phyloP scores from a whole-genome alignment of 306 rosid species.

The Trifolium fragiferum region DNA sequence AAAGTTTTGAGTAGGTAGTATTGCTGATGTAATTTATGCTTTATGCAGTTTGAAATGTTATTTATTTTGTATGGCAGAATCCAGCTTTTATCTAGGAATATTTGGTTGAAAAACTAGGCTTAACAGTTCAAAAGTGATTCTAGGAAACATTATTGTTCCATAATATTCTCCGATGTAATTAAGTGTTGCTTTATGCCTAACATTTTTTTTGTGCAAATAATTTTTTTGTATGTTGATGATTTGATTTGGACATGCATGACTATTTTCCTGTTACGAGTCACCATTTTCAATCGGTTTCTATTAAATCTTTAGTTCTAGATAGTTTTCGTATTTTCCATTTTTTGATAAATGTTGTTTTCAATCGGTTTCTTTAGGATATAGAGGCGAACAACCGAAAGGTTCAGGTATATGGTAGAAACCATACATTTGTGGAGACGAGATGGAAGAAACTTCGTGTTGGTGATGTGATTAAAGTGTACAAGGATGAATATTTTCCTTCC shows the following conservation, averaged over 20 bases:
- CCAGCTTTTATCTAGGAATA: background rate
- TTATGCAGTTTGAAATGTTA: constrained; percentile 10
- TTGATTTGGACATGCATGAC: constrained; percentile 19
- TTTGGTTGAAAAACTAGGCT: constrained; percentile 8
- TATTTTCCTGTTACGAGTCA: constrained; percentile 19
- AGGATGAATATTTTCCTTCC: constrained; percentile 88
- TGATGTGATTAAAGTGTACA: constrained; percentile 73
- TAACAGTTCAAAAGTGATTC: constrained; percentile 14
- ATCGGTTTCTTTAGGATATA: constrained; percentile 60
- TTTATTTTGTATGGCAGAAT: constrained; percentile 21
- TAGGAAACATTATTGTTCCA: constrained; percentile 12
- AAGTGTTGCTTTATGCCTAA: constrained; percentile 8
- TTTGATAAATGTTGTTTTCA: background rate
- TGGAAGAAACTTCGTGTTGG: constrained; percentile 91
- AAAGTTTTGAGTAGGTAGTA: background rate
- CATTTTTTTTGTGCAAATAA: background rate
- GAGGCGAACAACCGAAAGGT: constrained; percentile 82
- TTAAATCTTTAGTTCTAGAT: background rate
- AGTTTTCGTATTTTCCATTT: background rate
- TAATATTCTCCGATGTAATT: constrained; percentile 18
- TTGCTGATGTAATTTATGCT: constrained; percentile 2
- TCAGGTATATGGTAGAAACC: constrained; percentile 50
- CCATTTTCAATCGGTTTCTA: background rate
- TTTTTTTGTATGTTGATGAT: constrained; percentile 9
- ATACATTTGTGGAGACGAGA: constrained; percentile 65